These are phyloP conservation scores for Leccinellum albellum DNA, from an alignment of 768 basidiomycete genomes.

Conservation along the genomic window DNA sequence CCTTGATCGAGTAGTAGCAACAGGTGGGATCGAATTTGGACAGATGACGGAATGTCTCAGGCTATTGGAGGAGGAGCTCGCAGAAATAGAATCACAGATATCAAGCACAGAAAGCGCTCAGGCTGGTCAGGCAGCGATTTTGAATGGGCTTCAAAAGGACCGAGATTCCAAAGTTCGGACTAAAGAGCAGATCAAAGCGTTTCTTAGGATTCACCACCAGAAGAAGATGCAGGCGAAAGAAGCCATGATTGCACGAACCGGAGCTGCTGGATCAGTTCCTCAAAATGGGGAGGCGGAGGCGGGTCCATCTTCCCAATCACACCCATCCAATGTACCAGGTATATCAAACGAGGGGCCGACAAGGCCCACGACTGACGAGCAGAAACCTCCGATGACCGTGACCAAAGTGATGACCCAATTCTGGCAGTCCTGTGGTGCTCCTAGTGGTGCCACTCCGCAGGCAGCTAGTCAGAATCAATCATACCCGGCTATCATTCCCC, in stretches of 20 bases:
- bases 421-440: constrained; percentile 25
- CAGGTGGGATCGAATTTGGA: constrained; percentile 12
- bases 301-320: constrained; percentile 12
- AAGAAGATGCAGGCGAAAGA: constrained; percentile 12
- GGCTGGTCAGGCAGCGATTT: constrained; percentile 17
- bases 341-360: constrained; percentile 6
- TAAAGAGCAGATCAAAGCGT: constrained; percentile 10
- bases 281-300: constrained; percentile 8
- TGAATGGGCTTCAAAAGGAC: constrained; percentile 13
- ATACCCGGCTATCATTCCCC: constrained; percentile 3
- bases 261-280: neutral
- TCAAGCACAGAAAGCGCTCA: constrained; percentile 4
- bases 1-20: constrained; percentile 14
- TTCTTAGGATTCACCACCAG: constrained; percentile 16
- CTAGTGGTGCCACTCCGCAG: constrained; percentile 7
- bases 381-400: constrained; percentile 22
- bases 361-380: constrained; percentile 14
- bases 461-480: constrained; percentile 15
- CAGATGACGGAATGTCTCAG: constrained; percentile 24
- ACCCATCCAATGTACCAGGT: constrained; percentile 2
- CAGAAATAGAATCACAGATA: constrained; percentile 13
- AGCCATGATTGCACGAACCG: constrained; percentile 2
- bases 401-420: constrained; percentile 26
- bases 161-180: neutral
- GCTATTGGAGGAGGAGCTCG: constrained; percentile 14